Conservation (phyloP, 805 yeast genomes). For the Cyberlindnera subsufficiens region DNA sequence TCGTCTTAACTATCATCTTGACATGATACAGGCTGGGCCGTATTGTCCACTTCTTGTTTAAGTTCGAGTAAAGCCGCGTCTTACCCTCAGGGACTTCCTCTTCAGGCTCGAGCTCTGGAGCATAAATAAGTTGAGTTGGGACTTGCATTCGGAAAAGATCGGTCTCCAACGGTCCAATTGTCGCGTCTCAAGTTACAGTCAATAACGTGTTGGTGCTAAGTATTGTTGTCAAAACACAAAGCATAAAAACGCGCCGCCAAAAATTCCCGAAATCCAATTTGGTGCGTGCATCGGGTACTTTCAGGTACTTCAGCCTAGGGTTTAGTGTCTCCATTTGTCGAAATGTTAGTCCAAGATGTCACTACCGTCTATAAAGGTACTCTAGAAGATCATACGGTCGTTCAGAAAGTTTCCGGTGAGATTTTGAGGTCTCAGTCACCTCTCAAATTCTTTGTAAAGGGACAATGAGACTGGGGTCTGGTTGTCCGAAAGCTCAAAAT, state of each 20-base stretch:
- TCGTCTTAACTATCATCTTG: background rate
- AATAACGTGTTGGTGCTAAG: too few species aligned
- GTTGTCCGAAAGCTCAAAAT: too few species aligned
- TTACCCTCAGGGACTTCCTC: conserved; percentile 3
- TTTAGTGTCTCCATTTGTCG: background rate
- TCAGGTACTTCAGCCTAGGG: too few species aligned
- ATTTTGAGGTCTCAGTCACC: background rate
- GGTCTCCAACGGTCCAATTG: too few species aligned
- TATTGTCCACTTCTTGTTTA: background rate
- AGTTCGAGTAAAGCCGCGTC: conserved; percentile 2
- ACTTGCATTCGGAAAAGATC: too few species aligned
- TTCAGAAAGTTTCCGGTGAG: background rate
- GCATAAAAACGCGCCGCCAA: too few species aligned
- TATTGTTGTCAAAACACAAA: too few species aligned
- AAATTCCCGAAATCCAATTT: too few species aligned
- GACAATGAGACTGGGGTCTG: background rate
- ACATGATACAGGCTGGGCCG: conserved; percentile 1
- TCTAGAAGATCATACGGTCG: background rate
- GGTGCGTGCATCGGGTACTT: too few species aligned
- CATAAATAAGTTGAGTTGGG: too few species aligned
- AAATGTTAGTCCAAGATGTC: background rate
- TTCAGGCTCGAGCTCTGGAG: background rate
- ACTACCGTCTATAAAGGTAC: background rate
- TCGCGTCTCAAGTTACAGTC: too few species aligned
- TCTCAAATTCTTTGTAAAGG: background rate